Evolutionary conservation across 768 basidiomycete genomes (phyloP).

Genomic region (Cubamyces lactineus): DNA sequence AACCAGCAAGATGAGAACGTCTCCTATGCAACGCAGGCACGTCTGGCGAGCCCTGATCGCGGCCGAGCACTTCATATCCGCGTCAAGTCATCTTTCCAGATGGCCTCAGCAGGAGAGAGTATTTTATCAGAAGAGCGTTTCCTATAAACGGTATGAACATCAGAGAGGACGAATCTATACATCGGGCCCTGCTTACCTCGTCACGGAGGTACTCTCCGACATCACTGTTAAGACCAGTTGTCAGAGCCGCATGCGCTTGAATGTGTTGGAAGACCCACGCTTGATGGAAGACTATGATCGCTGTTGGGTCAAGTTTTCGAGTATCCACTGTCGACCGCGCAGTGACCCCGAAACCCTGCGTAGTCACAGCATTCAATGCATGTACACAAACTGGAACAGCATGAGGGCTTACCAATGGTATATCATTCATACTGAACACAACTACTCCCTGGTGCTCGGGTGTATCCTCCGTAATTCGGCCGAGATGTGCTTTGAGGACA

Average conservation of each 20-base stretch:
- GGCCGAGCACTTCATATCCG: conserved; percentile 52
- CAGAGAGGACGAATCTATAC: too few species aligned
- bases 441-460: conserved; percentile 99
- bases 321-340: conserved; percentile 95
- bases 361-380: conserved; percentile 6
- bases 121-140: conserved; percentile 67
- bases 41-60: conserved; percentile 17
- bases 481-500: conserved; percentile 97
- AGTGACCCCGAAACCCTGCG: conserved; percentile 95
- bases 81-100: conserved; percentile 11
- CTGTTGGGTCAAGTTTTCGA: conserved; percentile 94
- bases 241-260: background rate
- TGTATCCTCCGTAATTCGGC: conserved; percentile 97
- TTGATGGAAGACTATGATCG: conserved; percentile 98
- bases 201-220: conserved; percentile 98
- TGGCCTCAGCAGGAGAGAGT: background rate
- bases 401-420: conserved; percentile 73
- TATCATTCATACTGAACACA: conserved; percentile 93
- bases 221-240: conserved; percentile 56
- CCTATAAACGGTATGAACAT: conserved; percentile 43
- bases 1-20: conserved; percentile 14
- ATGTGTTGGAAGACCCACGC: conserved; percentile 58
- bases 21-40: conserved; percentile 12
- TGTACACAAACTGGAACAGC: background rate
- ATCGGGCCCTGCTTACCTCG: conserved; percentile 58